Base-by-base conservation (phyloP, 805 yeast species). In the Starmerella roubikii region DNA sequence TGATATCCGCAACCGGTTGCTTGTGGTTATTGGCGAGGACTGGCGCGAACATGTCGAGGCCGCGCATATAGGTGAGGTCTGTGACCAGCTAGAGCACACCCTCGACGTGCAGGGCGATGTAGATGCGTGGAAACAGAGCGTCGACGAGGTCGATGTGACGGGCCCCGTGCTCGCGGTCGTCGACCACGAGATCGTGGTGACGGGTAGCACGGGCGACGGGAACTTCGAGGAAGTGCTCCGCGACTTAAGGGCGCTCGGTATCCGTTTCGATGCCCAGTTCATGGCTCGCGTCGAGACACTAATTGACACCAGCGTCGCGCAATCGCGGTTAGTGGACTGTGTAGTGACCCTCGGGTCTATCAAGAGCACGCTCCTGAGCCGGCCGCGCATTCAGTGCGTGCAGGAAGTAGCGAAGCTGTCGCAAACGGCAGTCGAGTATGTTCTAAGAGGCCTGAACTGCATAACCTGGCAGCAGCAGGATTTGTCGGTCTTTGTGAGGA, bases 21-120 rank as follows among this genome's bases (percentile, higher is more conserved):
- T 69, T 32, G 54, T 64, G 11, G 64, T 77, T 3, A 57, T 78
- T 7, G 81, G 85, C 0, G 52, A 62, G 15, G 72, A 73, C 7
- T 78, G 86, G 86, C 59, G 55, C 17, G 58, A 64, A 9, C 73
- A 71, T 41, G 69, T 76, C 2, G 84, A 76, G 37, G 95, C 94
- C 0, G 68, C 66, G 37, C 71, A 68, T 44, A 68, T 88, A 1
- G 61, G 68, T 10, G 54, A 61, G 1, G 81, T 73, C 42, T 64
- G 72, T 19, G 48, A 54, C 2, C 55, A 61, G 0, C 61, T 80
- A 34, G 50, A 62, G n/a, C 56, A 61, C 19, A 69, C 66, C 34
- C 55, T 75, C 10, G 62, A 76, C 35, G 52, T 72, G 0, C 56
- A 65, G 16, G 34, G 21, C 0, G 47, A 69, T 0, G 68, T 66